phyloP scores from a whole-genome alignment of 108 stramenopile genomes.

The Fistulifera solaris region DNA sequence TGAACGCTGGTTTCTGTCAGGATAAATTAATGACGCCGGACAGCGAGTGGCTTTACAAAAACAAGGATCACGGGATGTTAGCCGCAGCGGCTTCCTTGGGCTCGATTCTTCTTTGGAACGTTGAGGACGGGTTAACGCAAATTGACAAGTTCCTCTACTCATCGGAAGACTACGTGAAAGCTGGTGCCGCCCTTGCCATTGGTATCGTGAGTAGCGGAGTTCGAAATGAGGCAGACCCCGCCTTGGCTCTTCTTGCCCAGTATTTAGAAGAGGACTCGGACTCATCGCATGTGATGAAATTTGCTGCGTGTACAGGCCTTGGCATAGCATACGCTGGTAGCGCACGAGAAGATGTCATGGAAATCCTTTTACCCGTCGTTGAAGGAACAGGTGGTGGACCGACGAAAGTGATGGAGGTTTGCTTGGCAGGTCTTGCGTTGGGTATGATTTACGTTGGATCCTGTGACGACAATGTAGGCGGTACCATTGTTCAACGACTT shows the following conservation, averaged over 20 bases:
- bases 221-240: slow-evolving; percentile 96
- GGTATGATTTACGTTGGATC: slow-evolving; percentile 97
- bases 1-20: slow-evolving; percentile 95
- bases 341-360: slow-evolving; percentile 90
- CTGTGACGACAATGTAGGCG: slow-evolving; percentile 86
- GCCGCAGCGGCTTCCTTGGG: slow-evolving; percentile 96
- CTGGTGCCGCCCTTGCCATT: slow-evolving; percentile 95
- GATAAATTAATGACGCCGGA: slow-evolving; percentile 91
- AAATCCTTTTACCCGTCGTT: slow-evolving; percentile 85
- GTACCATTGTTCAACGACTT: slow-evolving; percentile 91
- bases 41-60: slow-evolving; percentile 93
- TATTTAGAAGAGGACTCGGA: slow-evolving; percentile 72
- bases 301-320: slow-evolving; percentile 86
- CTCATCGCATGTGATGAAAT: slow-evolving; percentile 69
- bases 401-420: slow-evolving; percentile 73
- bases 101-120: slow-evolving; percentile 96
- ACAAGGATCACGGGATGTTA: slow-evolving; percentile 99
- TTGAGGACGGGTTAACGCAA: slow-evolving; percentile 97
- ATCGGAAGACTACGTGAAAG: slow-evolving; percentile 93
- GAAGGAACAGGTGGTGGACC: slow-evolving; percentile 66
- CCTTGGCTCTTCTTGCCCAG: slow-evolving; percentile 89
- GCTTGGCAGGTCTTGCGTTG: slow-evolving; percentile 84
- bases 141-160: slow-evolving; percentile 97
- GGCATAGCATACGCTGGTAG: slow-evolving; percentile 97
- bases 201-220: slow-evolving; percentile 93